These are phyloP conservation scores for Fusarium haematococcum DNA, from an alignment of 2,329 filamentous ascomycete genomes.

Conservation along the genomic window DNA sequence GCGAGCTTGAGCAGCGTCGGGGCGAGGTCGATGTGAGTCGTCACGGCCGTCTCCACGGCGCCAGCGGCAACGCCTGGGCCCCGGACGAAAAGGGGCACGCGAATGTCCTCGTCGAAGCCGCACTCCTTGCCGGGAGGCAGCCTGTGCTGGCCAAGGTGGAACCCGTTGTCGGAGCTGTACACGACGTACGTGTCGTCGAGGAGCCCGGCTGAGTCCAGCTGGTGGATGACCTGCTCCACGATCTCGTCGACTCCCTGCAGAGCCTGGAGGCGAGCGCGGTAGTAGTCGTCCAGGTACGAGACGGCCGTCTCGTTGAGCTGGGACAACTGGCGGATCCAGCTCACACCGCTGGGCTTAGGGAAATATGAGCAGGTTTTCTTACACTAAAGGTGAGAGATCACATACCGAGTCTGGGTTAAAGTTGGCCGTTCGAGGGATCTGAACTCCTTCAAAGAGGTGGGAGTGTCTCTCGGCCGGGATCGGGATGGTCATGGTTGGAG, in stretches of 20 bases:
- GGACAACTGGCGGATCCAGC: constrained; percentile 58
- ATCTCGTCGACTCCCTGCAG: constrained; percentile 69
- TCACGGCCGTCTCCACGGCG: constrained; percentile 57
- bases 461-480: constrained; percentile 71
- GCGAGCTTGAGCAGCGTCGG: constrained; percentile 67
- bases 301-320: constrained; percentile 56
- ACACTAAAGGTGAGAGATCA: not conserved
- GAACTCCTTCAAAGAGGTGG: constrained; percentile 69
- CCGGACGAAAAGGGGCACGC: constrained; percentile 67
- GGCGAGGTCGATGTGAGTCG: constrained; percentile 72
- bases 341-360: constrained; percentile 51
- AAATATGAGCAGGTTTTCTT: not conserved
- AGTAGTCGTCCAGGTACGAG: constrained; percentile 62
- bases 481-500: constrained; percentile 50
- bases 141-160: constrained; percentile 70
- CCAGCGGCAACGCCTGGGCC: constrained; percentile 63
- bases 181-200: constrained; percentile 72
- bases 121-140: constrained; percentile 69
- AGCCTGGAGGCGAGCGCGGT: constrained; percentile 62
- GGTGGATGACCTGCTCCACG: constrained; percentile 58
- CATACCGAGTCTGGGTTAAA: constrained; percentile 73
- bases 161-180: constrained; percentile 71
- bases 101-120: constrained; percentile 69
- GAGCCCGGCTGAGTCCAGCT: constrained; percentile 64
- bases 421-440: constrained; percentile 70